Base-by-base conservation (phyloP, 2,329 filamentous ascomycete species). In the Ophiosphaerella herpotricha region DNA sequence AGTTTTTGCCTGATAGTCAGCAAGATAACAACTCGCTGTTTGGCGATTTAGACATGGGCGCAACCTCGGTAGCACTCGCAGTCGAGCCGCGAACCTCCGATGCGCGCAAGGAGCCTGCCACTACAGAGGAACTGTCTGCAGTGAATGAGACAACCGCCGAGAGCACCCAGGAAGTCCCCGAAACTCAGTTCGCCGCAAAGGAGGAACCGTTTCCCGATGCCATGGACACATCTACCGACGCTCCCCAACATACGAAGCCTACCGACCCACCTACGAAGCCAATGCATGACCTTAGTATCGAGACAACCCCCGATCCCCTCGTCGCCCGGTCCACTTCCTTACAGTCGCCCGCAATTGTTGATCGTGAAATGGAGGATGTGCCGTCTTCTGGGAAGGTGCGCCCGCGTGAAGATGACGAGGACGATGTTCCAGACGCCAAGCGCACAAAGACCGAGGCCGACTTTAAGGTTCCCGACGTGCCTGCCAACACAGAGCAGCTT, bases 361-460 rank as follows among this genome's bases (percentile, higher is more conserved):
- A 74, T 48, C 64, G 66, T 11, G 64, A 71, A 5, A 74, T 75
- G 72, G 61, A 67, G 39, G 74, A 76, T 47, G 72, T 70, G 35
- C 73, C 72, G 6, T 55, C 61, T 2, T 70, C 71, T n/a, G 71
- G 71, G 29, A 72, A 71, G 41, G 80, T 90, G 1, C 85, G 90
- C 9, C 88, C 87, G 59, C 86, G 92, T 12, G 62, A 64, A 39
- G 62, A 62, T 24, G 91, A 96, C 57, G 76, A 77, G 13, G 77
- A 78, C 1, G 76, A 76, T 14, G 77, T 68, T n/a, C 77, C 90
- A 57, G 87, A 45, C 13, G 83, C 91, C 1, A 97, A 97, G 78
- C 86, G 92, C 23, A 85, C 89, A 33, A 93, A 87, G 74, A 88
- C 90, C 0, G 88, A 89, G 35, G 46, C 46, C 5, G 75, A 75